Percentiles rank a stretch among this genome's conserved stretches.
These are phyloP conservation scores for Silybum marianum DNA, from an alignment of 129 eudicot species.

Conservation along the genomic window DNA sequence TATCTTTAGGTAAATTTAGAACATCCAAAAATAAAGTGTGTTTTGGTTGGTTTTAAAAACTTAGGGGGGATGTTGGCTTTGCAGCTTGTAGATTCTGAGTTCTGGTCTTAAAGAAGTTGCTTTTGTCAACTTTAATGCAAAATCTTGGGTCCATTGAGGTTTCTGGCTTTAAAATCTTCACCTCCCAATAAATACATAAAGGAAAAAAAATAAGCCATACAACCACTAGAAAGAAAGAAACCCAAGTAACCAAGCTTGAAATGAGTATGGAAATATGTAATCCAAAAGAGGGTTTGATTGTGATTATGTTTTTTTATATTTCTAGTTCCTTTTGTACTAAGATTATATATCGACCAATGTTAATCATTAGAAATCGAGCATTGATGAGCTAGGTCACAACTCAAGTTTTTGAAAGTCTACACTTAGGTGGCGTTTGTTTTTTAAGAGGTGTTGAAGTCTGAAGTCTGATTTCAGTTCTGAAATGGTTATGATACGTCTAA, in stretches of 20 bases:
- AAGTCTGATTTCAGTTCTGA: no score
- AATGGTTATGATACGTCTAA: no score
- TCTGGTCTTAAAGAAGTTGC: conserved; percentile 49
- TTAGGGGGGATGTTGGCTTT: conserved; percentile 41
- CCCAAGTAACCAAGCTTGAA: background rate
- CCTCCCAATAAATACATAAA: conserved; percentile 16
- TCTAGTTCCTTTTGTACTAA: background rate
- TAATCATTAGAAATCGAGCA: background rate
- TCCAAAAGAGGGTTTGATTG: background rate
- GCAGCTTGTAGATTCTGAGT: conserved; percentile 42
- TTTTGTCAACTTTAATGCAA: conserved; percentile 49
- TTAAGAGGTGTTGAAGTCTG: no score
- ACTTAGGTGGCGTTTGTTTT: no score
- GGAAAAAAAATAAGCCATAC: conserved; percentile 17
- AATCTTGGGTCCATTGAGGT: conserved; percentile 44
- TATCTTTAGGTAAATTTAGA: conserved; percentile 37
- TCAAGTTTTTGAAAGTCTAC: background rate
- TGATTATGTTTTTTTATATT: background rate
- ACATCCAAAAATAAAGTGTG: conserved; percentile 39
- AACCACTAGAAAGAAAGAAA: background rate
- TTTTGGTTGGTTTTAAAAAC: conserved; percentile 35
- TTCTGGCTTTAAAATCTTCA: conserved; percentile 41
- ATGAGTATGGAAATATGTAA: background rate
- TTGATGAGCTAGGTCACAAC: background rate
- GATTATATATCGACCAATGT: background rate